phyloP scores from a whole-genome alignment of 1,284 basidiomycete genomes.

The Macrocystidia cucumis region DNA sequence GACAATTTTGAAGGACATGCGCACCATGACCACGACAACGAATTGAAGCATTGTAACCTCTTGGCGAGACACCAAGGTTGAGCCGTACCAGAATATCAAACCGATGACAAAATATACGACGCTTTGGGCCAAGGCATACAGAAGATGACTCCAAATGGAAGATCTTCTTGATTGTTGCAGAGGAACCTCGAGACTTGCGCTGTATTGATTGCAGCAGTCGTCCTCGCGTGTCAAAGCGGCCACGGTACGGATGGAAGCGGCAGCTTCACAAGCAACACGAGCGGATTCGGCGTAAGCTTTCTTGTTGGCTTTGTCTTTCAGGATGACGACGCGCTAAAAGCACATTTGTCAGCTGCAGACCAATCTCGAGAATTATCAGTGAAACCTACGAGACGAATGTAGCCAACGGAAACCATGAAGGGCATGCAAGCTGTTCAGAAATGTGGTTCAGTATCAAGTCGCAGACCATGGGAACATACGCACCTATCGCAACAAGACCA shows the following conservation, averaged over 20 bases:
- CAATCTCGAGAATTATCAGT: background rate
- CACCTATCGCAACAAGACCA: conserved; percentile 67
- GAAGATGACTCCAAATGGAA: conserved; percentile 64
- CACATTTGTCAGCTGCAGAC: conserved; percentile 4
- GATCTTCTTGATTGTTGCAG: conserved; percentile 57
- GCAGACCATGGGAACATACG: too few species aligned
- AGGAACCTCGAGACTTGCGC: conserved; percentile 66
- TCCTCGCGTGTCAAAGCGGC: conserved; percentile 85
- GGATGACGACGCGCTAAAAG: conserved; percentile 61
- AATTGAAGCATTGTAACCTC: conserved; percentile 65
- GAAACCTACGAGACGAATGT: conserved; percentile 71
- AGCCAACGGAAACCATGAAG: conserved; percentile 77
- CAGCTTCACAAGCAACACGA: conserved; percentile 90
- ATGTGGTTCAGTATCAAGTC: conserved; percentile 15
- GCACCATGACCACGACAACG: conserved; percentile 79
- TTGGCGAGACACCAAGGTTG: conserved; percentile 51
- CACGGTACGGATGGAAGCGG: conserved; percentile 90
- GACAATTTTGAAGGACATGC: conserved; percentile 14
- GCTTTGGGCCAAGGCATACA: conserved; percentile 80
- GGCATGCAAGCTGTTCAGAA: conserved; percentile 69
- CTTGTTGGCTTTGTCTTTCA: conserved; percentile 88
- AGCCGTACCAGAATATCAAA: conserved; percentile 84
- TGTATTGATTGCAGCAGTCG: conserved; percentile 70
- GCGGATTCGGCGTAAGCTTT: conserved; percentile 78
- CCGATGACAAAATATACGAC: conserved; percentile 80